Evolutionary conservation across 2,329 filamentous ascomycete species (phyloP).

Genomic region (Claviceps humidiphila): DNA sequence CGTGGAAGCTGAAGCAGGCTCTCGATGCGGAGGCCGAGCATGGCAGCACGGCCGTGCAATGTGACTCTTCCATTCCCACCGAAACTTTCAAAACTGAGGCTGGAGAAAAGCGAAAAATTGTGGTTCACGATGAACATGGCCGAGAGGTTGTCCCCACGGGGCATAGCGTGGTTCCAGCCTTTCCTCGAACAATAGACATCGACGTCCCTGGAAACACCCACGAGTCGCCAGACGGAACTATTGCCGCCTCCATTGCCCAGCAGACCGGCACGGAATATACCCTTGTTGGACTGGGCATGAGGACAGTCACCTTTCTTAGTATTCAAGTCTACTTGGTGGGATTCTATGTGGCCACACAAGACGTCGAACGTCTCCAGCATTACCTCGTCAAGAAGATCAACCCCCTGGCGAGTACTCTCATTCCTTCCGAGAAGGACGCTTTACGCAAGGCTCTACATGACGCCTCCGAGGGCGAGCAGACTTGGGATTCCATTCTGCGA

Average conservation of each 20-base stretch:
- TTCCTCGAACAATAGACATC: constrained; percentile 60
- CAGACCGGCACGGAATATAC: constrained; percentile 58
- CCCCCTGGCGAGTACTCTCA: constrained; percentile 66
- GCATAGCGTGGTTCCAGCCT: constrained; percentile 64
- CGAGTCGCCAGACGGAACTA: constrained; percentile 9
- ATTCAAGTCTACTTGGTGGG: constrained; percentile 94
- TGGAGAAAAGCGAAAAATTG: constrained; percentile 40
- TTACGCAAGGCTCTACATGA: constrained; percentile 60
- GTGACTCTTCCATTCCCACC: constrained; percentile 24
- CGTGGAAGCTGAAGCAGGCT: constrained; percentile 35
- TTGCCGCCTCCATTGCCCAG: constrained; percentile 23
- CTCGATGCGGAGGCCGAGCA: constrained; percentile 19
- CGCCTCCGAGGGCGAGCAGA: constrained; percentile 50
- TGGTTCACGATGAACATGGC: constrained; percentile 54
- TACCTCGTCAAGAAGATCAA: constrained; percentile 65
- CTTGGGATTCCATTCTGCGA: constrained; percentile 61
- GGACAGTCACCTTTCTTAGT: constrained; percentile 76
- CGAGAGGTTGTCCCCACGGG: constrained; percentile 69
- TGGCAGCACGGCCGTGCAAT: constrained; percentile 26
- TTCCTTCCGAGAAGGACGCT: constrained; percentile 65
- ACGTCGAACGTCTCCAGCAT: constrained; percentile 69
- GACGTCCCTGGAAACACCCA: constrained; percentile 24
- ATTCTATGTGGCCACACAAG: constrained; percentile 74
- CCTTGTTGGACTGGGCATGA: constrained; percentile 73
- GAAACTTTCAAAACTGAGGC: constrained; percentile 35